Evolutionary conservation across 148 eudicot species (phyloP).

Genomic region (Camellia lanceoleosa): DNA sequence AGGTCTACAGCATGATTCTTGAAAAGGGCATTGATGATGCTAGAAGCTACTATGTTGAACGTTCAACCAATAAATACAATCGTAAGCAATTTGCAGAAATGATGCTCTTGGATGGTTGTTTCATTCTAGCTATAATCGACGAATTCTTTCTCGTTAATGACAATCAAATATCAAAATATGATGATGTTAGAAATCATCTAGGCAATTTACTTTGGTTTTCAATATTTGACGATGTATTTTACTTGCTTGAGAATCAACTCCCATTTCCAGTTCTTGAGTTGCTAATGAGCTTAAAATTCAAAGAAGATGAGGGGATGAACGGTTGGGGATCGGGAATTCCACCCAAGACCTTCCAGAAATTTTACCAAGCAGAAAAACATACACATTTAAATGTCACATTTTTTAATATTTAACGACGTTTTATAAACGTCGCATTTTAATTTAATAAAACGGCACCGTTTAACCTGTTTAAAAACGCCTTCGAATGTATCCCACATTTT

Average conservation of each 20-base stretch:
- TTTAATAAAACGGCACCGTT: no score
- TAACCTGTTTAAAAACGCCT: no score
- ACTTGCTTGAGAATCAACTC: conserved; percentile 20
- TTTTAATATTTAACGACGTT: no score
- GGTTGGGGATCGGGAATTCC: no score
- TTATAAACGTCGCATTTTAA: no score
- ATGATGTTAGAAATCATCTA: neutral
- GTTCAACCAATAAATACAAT: neutral
- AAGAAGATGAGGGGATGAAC: neutral
- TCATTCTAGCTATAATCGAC: no score
- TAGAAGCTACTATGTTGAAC: conserved; percentile 16
- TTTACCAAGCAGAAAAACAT: no score
- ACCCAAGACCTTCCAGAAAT: no score
- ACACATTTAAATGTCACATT: no score
- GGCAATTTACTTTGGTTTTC: neutral
- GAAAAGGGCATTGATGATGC: neutral
- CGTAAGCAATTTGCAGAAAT: conserved; percentile 4
- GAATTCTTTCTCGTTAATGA: no score
- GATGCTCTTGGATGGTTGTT: conserved; percentile 8
- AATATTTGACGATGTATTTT: neutral
- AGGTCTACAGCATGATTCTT: no score
- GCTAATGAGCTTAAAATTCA: neutral
- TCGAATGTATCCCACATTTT: no score
- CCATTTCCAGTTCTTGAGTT: neutral
- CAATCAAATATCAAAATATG: neutral